Evolutionary conservation across 176 grass and related monocot species (phyloP).

Genomic region (Juncus effusus): DNA sequence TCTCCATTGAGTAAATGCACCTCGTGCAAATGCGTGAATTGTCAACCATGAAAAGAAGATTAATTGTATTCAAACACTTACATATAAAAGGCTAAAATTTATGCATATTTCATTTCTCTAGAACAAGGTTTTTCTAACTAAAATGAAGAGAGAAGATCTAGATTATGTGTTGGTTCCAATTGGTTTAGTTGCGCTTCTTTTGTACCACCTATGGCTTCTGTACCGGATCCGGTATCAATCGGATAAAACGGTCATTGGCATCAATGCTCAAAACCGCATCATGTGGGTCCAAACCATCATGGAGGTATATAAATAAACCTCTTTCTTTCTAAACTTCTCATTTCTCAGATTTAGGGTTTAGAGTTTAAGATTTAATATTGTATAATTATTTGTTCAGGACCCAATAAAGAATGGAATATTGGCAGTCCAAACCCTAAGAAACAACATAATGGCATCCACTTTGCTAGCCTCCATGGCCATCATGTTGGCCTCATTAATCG

Average conservation of each 20-base stretch:
- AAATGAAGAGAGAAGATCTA: constrained; percentile 51
- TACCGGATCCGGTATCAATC: constrained; percentile 44
- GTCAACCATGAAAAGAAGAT: no score
- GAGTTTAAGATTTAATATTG: background rate
- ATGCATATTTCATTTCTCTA: no score
- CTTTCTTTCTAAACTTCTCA: no score
- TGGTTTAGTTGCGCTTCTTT: constrained; percentile 34
- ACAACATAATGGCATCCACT: constrained; percentile 94
- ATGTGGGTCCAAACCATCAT: constrained; percentile 73
- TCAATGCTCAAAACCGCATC: constrained; percentile 54
- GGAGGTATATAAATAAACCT: constrained; percentile 39
- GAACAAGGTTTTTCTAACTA: no score
- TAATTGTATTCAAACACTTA: no score
- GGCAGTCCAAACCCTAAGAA: constrained; percentile 71
- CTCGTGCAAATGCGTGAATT: no score
- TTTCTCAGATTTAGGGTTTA: background rate
- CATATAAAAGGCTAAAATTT: no score
- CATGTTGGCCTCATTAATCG: constrained; percentile 67
- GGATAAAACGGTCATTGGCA: constrained; percentile 53
- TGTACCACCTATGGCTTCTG: constrained; percentile 69
- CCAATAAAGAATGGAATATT: constrained; percentile 62
- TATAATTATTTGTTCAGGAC: constrained; percentile 30
- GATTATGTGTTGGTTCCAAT: constrained; percentile 76
- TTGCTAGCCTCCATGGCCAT: constrained; percentile 73
- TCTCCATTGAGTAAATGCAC: no score